Base-by-base conservation (phyloP, 495 filamentous ascomycete species). In the Aspergillus cristatus region DNA sequence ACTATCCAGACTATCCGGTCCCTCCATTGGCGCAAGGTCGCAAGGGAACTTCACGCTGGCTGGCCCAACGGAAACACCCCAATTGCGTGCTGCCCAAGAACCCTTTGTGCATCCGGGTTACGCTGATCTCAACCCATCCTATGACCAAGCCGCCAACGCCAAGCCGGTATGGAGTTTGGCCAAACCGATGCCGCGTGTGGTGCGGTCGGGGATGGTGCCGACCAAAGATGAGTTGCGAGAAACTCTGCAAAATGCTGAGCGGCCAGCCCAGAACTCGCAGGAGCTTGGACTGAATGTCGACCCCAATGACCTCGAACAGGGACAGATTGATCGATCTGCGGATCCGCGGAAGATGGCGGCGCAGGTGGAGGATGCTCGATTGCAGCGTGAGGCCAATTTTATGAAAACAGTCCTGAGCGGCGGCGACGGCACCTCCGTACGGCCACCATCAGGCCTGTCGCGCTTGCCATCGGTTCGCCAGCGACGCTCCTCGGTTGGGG, bases 151-250 rank as follows among this genome's bases (percentile, higher is more conserved):
- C 0, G 41, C 45, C 18, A 64, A 63, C 20, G 45, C 51, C 7
- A 66, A 63, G 43, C 71, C 71, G 0, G 55, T 74, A 12, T 76
- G 62, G 56, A 62, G 62, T 51, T 42, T 74, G 31, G 65, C 68
- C 3, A 68, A 66, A 42, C 68, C 70, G 3, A 39, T 75, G 15
- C 72, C 69, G 3, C 65, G 60, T 40, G 60, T 68, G 11, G 59
- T 71, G 35, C 56, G 70, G 16, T 51, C 67, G 31, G 58, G 53
- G 13, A 71, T 68, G 63, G 58, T 65, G 14, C 60, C 60, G 3
- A 65, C 54, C 6, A 62, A 58, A 29, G 59, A 62, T 1, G 56
- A 63, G 33, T 44, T 67, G 28, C 38, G 63, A 12, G 32, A 63
- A 17, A 48, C 39, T 18, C 50, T 52, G 10, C 40, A 33, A 0